Base-by-base conservation (phyloP, 306 rosid genomes). In the Herpetospermum pedunculosum region DNA sequence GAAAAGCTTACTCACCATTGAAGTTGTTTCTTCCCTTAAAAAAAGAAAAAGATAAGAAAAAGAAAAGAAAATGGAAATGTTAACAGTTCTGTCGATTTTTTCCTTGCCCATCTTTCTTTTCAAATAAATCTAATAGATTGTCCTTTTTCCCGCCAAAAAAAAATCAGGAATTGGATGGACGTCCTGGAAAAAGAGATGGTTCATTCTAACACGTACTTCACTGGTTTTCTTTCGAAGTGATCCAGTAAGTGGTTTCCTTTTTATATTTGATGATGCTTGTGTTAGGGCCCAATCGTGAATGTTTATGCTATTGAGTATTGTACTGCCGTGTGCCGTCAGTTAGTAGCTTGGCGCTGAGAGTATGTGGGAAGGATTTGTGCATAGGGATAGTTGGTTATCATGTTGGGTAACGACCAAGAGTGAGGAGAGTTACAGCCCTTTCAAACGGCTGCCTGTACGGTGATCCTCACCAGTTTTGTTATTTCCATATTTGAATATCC, bases 151-250 rank as follows among this genome's bases (percentile, higher is more conserved):
- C n/a, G n/a, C n/a, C n/a, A n/a, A n/a, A n/a, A 71, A 62, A 72
- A 70, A 44, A 14, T 1, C 34, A 69, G 97, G 97, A 76, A 91
- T 95, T 84, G 99, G 99, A 70, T 91, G 97, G 99, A 95, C 99
- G 60, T 95, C 97, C 13, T 95, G 99, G 99, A 95, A 95, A 88
- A 95, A 91, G 82, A 91, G 99, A 79, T 95, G 99, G 99, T 95
- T 95, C 86, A 87, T 92, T 80, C 82, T 95, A 78, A 92, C 99
- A 32, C 88, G 87, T 25, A 95, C 90, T 72, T 91, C 99, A 9
- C 85, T 95, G 59, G 99, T 95, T 72, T 95, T 95, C 87, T 95
- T 91, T 86, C 88, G 96, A 85, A 95, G 99, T 80, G 97, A 95
- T 82, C 99, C 99, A 18, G 99, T 95, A 87, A 91, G 97, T 86